These are phyloP conservation scores for Pulveroboletus sp. DNA, from an alignment of 768 basidiomycete species.

Conservation along the genomic window DNA sequence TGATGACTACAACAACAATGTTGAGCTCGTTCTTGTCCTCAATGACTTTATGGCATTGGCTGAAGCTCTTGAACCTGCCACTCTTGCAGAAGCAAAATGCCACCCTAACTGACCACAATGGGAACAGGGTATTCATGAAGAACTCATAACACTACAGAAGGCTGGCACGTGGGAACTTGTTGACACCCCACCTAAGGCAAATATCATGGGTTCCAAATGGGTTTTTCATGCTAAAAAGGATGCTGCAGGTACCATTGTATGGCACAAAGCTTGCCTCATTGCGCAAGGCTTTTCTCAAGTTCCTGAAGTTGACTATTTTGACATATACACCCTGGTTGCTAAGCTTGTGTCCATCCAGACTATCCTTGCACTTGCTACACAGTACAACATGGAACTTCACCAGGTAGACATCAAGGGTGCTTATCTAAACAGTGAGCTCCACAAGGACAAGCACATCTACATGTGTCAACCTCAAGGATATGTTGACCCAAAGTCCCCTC, in stretches of 20 bases:
- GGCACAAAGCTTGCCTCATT: constrained; percentile 40
- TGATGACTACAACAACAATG: too few species aligned
- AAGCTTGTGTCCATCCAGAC: constrained; percentile 20
- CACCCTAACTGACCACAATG: too few species aligned
- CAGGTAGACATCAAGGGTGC: constrained; percentile 11
- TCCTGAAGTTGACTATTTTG: constrained; percentile 35
- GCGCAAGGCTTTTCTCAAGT: constrained; percentile 41
- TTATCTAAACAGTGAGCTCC: constrained; percentile 7
- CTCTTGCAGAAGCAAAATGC: constrained; percentile 1
- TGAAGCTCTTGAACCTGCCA: background rate
- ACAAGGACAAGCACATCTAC: constrained; percentile 37
- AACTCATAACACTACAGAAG: background rate
- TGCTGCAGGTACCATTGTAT: background rate
- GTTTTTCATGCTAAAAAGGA: background rate
- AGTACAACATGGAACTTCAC: background rate
- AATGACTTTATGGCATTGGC: too few species aligned
- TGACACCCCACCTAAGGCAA: background rate
- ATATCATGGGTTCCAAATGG: constrained; percentile 2
- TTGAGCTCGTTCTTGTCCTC: too few species aligned
- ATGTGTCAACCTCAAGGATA: constrained; percentile 38
- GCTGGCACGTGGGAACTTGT: constrained; percentile 9
- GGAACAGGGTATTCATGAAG: constrained; percentile 7
- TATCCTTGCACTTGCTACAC: constrained; percentile 22
- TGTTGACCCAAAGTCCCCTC: too few species aligned
- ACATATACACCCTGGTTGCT: constrained; percentile 28